Evolutionary conservation across 345 rosid genomes (phyloP), one percentile per base, ranked within the genome.

Genomic region (Capsella bursapastoris): DNA sequence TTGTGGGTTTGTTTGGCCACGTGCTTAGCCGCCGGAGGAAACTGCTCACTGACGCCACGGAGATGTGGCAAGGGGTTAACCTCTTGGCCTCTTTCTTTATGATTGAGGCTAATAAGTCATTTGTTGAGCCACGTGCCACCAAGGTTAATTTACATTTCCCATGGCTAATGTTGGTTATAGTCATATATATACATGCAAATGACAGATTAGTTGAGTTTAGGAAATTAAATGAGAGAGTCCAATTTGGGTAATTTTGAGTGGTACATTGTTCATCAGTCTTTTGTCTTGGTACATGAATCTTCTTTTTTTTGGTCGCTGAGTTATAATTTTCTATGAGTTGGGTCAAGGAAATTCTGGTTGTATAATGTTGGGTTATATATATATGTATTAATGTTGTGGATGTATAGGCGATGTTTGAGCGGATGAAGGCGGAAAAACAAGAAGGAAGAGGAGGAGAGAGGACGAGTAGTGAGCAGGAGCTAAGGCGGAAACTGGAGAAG

Each of bases 61-160:
- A 86, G 73, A 75, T 70, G 82, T 56, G 87, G 59, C 96, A 91
- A 77, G 85, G 66, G 3, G 79, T 37, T 73, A 90, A 83, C 72
- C 86, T 94, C 8, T 13, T 84, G 77, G 52, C 76, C 0, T 50
- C 92, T 1, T 66, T 88, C 38, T 59, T 83, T 40, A 65, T 82
- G 90, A 83, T 84, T 15, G 70, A 84, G 44, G 75, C 75, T 63
- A 91, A 94, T 61, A 76, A 79, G 37, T 38, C 86, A 37, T 85
- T 81, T 53, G 44, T 91, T 58, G 95, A 90, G 78, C 95, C 95
- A 65, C 79, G 80, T 1, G 95, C 98, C 50, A 86, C 93, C 1
- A 89, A 88, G 95, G 97, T 91, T 78, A 0, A 2, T 15, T 34
- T 35, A 22, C 47, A 49, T 8, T 37, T 11, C 8, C 44, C 16